These are phyloP conservation scores for Alternaria sp. DNA, from an alignment of 2,329 filamentous ascomycete species.

Conservation along the genomic window DNA sequence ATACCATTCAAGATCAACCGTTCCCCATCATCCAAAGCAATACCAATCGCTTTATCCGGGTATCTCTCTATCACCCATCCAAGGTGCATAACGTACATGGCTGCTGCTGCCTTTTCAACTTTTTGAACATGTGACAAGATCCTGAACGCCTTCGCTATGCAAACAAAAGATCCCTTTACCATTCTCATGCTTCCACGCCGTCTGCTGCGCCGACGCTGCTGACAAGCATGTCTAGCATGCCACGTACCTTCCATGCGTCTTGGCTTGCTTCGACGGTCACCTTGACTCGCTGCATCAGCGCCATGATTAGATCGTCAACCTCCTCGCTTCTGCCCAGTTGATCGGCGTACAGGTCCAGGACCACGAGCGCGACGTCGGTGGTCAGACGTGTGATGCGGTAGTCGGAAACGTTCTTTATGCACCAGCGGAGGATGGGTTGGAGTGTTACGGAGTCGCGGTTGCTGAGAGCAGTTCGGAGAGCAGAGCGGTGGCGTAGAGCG, in stretches of 20 bases:
- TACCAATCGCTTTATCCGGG: conserved; percentile 16
- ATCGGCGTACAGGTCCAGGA: conserved; percentile 87
- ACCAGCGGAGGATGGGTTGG: conserved; percentile 83
- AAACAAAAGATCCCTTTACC: conserved; percentile 16
- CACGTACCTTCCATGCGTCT: conserved; percentile 78
- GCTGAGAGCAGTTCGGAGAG: conserved; percentile 63
- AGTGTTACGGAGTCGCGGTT: conserved; percentile 82
- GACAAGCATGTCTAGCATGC: conserved; percentile 85
- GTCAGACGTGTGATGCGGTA: conserved; percentile 81
- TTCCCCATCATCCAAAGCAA: conserved; percentile 34
- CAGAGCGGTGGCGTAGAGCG: conserved; percentile 10
- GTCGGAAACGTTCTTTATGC: conserved; percentile 79
- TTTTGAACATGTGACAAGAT: conserved; percentile 11
- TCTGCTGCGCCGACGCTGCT: conserved; percentile 57
- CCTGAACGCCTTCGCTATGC: conserved; percentile 50
- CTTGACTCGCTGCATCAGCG: conserved; percentile 73
- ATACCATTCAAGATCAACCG: conserved; percentile 23
- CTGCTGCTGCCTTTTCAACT: background rate
- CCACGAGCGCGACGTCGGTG: conserved; percentile 79
- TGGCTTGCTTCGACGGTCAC: conserved; percentile 83
- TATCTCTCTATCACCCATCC: conserved; percentile 1
- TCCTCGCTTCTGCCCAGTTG: conserved; percentile 76
- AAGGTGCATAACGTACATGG: background rate
- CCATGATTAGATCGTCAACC: conserved; percentile 73
- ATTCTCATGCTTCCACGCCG: conserved; percentile 18